Percentiles rank a stretch among this genome's conserved stretches.
Conservation (phyloP, 2,329 filamentous ascomycete species). For the Xylaria sp. region DNA sequence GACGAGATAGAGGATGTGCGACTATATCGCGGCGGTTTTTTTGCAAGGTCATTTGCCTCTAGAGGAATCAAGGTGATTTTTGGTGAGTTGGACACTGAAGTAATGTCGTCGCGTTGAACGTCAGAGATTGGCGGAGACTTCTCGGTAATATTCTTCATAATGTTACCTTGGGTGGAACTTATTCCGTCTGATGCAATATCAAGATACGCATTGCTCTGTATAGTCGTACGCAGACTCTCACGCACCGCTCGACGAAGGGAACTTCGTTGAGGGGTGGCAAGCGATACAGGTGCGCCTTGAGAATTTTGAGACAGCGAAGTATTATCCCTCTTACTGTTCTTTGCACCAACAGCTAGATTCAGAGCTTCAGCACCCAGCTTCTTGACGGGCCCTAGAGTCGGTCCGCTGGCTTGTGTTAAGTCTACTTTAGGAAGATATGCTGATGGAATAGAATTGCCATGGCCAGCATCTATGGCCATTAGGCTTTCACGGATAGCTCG, state of each 20-base stretch:
- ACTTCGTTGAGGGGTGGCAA: slow-evolving; percentile 19
- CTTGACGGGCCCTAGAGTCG: not conserved
- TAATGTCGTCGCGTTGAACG: not conserved
- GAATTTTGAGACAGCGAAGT: not conserved
- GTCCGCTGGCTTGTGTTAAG: not conserved
- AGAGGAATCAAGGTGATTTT: not conserved
- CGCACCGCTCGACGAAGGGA: slow-evolving; percentile 29
- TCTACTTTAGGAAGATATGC: not conserved
- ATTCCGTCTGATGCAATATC: not conserved
- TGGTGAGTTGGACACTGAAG: slow-evolving; percentile 2
- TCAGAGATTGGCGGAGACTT: not conserved
- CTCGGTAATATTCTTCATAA: not conserved
- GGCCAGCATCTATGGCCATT: not conserved
- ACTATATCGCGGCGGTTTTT: not conserved
- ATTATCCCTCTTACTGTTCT: not conserved
- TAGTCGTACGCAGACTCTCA: slow-evolving; percentile 7
- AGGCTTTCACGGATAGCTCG: slow-evolving; percentile 30
- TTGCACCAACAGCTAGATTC: not conserved
- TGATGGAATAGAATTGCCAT: not conserved
- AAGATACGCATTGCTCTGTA: not conserved
- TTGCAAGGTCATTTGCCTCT: not conserved
- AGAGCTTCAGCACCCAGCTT: not conserved
- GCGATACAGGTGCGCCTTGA: not conserved
- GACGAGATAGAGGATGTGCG: not conserved
- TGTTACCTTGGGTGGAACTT: not conserved